phyloP scores from a whole-genome alignment of 805 yeast species.

The Ascoidea asiatica region DNA sequence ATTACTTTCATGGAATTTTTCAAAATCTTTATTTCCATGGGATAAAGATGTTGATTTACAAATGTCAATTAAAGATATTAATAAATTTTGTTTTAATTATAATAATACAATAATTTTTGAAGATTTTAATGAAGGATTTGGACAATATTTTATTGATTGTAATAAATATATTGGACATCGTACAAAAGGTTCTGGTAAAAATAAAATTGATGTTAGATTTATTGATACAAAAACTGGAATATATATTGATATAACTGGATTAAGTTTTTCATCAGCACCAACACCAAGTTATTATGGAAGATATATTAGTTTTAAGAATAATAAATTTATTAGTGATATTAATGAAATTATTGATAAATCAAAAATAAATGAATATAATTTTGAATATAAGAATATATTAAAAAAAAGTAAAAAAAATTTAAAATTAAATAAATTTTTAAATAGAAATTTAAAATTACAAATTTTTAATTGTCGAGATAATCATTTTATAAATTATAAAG shows the following conservation, averaged over 20 bases:
- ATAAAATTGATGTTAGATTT: conserved; percentile 60
- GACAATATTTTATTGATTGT: conserved; percentile 34
- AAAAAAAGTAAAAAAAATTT: neutral
- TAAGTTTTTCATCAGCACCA: conserved; percentile 28
- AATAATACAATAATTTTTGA: conserved; percentile 38
- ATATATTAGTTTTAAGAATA: too few relatives aligned
- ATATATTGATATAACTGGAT: conserved; percentile 60
- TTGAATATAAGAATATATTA: neutral
- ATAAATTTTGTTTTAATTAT: conserved; percentile 27
- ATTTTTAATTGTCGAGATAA: conserved; percentile 44
- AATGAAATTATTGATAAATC: neutral
- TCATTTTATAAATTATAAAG: conserved; percentile 35
- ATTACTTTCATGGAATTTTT: conserved; percentile 48
- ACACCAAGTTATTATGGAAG: neutral
- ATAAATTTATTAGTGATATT: too few relatives aligned
- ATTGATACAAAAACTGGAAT: conserved; percentile 57
- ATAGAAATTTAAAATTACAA: conserved; percentile 15
- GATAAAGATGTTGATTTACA: conserved; percentile 55
- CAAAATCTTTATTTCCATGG: conserved; percentile 51
- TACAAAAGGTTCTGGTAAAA: conserved; percentile 39
- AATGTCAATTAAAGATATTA: conserved; percentile 35
- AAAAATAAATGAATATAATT: neutral
- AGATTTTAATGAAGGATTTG: conserved; percentile 35
- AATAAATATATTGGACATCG: conserved; percentile 39
- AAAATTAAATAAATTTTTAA: conserved; percentile 15